Base-by-base conservation (phyloP, 805 yeast species). In the Yarrowia bubula region DNA sequence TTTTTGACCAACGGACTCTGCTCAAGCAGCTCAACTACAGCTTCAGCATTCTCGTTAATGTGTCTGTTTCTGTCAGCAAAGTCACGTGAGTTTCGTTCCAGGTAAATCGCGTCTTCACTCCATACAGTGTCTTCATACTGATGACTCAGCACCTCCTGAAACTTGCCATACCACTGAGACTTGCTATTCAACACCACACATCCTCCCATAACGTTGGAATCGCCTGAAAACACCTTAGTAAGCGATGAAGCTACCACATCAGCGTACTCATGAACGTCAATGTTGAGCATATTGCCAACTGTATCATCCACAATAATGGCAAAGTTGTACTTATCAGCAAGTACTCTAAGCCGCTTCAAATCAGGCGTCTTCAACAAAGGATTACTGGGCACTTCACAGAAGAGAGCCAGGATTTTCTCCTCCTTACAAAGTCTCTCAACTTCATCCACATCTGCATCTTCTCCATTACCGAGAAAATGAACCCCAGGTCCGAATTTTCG, bases 191-290 rank as follows among this genome's bases (percentile, higher is more conserved):
- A 77, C 6, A 91, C 86, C 67, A 92, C 75, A 11, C 93, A 86
- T 2, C 99, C 99, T 0, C 92, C 97, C 93, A 93, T 89, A 61
- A 93, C 98, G 72, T 93, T 92, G 37, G 96, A 88, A 74, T 91
- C 97, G 28, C 98, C 98, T 41, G 93, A 86, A 74, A 95, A 95
- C 15, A 92, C 89, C 74, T 95, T 95, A 10, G 98, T 92, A 67
- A 95, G 80, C 8, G 97, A 90, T 37, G 93, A 84, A 38, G 87
- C 95, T 14, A 90, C 88, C 58, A 92, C 82, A 75, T 95, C 99
- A n/a, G 90, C 87, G 73, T 84, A 88, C 18, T 90, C 88, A 66
- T 91, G 79, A 4, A 89, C 89, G 69, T 90, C 89, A 58, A 92
- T 83, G 75, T 95, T 95, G 67, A 89, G 81, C 72, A 91, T 87